Evolutionary conservation across 139 green algal species (phyloP), one percentile per base, ranked within the genome.

Genomic region (Chlamydomonas asymmetrica): DNA sequence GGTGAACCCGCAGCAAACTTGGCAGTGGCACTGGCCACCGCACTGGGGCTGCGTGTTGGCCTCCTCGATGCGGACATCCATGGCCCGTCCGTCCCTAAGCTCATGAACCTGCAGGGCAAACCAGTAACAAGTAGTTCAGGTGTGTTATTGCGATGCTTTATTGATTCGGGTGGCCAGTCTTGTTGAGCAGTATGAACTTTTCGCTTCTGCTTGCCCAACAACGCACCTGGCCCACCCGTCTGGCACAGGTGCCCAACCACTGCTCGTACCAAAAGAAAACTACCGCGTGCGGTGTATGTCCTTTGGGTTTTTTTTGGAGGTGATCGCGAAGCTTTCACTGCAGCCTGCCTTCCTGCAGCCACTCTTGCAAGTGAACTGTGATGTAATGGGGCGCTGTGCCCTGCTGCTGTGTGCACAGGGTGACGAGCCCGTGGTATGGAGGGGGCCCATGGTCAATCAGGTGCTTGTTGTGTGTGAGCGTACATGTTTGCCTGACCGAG

Each of bases 1-100:
- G 3, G 8, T 27, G 52, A 56, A 32, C 25, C 31, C 76, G 74
- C 93, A 94, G 94, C 93, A 1, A 98, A 98, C 73, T 41, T 98
- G 4, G 95, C 95, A 20, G 85, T 94, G 25, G 87, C 93, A 0
- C 54, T 97, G 68, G 93, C 92, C 8, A 73, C 79, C 4, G 59
- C 59, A 2, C 60, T 86, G 45, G 78, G 82, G 5, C 83, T 96
- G 70, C 80, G 76, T 1, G 92, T 98, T 40, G 95, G 95, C 0
- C 69, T 98, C 16, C 65, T 98, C 41, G 95, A 98, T 82, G 94
- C 93, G 0, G 95, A 98, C 62, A 91, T 98, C 13, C 95, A 94
- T 71, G 95, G 95, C 0, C 95, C 95, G 20, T 97, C 91, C 1
- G 67, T 97, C 0, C 92, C 90, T 1, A 86, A 75, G 0, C 85